These are phyloP conservation scores for Picochlorum sp. DNA, from an alignment of 139 green algal species.

Conservation along the genomic window DNA sequence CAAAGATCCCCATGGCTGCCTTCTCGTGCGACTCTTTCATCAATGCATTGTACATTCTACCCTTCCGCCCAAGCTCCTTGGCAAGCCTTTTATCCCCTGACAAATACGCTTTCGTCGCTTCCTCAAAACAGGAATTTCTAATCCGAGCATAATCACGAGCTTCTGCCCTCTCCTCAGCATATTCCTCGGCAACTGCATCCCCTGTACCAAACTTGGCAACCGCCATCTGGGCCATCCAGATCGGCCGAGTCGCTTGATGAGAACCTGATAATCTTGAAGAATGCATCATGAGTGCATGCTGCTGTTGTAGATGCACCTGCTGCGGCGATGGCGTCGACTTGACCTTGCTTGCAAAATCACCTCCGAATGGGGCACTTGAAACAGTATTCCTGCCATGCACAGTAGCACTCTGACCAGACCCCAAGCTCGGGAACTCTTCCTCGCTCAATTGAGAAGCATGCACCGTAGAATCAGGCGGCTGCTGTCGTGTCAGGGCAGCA, in stretches of 20 bases:
- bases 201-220: slow-evolving; percentile 49
- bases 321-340: neutral
- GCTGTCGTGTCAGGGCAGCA: no score
- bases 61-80: slow-evolving; percentile 52
- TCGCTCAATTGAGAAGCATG: neutral
- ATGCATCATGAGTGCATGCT: no score
- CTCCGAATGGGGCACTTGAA: neutral
- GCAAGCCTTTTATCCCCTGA: slow-evolving; percentile 57
- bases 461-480: no score
- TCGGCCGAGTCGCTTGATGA: neutral
- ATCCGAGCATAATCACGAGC: slow-evolving; percentile 54
- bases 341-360: slow-evolving; percentile 7
- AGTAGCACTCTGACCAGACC: neutral
- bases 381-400: neutral
- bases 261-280: neutral
- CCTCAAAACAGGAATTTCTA: slow-evolving; percentile 64
- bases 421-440: slow-evolving; percentile 33
- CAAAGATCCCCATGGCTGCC: slow-evolving; percentile 43
- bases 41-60: slow-evolving; percentile 39
- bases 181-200: slow-evolving; percentile 39
- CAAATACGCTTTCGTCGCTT: slow-evolving; percentile 67
- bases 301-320: no score
- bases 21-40: slow-evolving; percentile 55
- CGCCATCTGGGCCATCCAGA: neutral
- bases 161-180: slow-evolving; percentile 35